Percentiles rank a stretch among this genome's conserved stretches.
Conservation (phyloP, 192 early-diverging fungal genomes). For the Coemansia sp. region DNA sequence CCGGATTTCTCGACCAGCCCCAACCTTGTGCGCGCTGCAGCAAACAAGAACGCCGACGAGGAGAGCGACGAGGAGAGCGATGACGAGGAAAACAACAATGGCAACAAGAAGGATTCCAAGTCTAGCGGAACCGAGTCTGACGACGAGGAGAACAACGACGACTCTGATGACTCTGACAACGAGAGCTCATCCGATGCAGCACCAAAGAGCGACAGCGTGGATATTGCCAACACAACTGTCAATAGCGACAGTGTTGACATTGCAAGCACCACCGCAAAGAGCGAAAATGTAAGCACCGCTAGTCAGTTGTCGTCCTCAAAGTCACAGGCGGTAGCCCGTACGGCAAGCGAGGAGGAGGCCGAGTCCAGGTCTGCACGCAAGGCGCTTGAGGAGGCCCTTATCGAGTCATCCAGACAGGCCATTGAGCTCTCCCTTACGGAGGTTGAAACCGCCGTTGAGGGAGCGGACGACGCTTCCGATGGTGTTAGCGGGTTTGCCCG, state of each 20-base stretch:
- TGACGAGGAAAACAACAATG: slow-evolving; percentile 12
- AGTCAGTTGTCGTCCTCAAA: not conserved
- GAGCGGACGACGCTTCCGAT: not conserved
- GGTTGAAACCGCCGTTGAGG: slow-evolving; percentile 16
- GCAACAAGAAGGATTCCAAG: slow-evolving; percentile 6
- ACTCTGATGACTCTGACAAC: slow-evolving; percentile 26
- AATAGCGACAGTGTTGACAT: too few relatives aligned
- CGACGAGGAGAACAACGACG: slow-evolving; percentile 9
- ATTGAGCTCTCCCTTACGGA: slow-evolving; percentile 15
- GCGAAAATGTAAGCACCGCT: not conserved
- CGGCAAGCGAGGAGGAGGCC: slow-evolving; percentile 11
- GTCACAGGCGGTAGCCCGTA: slow-evolving; percentile 6
- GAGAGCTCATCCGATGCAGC: not conserved
- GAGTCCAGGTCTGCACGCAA: slow-evolving; percentile 27
- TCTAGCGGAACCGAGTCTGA: slow-evolving; percentile 11
- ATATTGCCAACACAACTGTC: not conserved
- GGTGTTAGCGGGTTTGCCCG: slow-evolving; percentile 12
- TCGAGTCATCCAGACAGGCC: slow-evolving; percentile 40
- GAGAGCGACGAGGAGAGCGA: slow-evolving; percentile 1
- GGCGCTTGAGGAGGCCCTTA: slow-evolving; percentile 35
- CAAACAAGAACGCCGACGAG: slow-evolving; percentile 11
- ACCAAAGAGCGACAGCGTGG: not conserved
- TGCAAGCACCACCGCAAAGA: too few relatives aligned
- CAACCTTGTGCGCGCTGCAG: slow-evolving; percentile 6
- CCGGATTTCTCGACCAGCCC: not conserved